These are phyloP conservation scores for Xerocomellus intermedius DNA, from an alignment of 768 basidiomycete genomes.

Conservation along the genomic window DNA sequence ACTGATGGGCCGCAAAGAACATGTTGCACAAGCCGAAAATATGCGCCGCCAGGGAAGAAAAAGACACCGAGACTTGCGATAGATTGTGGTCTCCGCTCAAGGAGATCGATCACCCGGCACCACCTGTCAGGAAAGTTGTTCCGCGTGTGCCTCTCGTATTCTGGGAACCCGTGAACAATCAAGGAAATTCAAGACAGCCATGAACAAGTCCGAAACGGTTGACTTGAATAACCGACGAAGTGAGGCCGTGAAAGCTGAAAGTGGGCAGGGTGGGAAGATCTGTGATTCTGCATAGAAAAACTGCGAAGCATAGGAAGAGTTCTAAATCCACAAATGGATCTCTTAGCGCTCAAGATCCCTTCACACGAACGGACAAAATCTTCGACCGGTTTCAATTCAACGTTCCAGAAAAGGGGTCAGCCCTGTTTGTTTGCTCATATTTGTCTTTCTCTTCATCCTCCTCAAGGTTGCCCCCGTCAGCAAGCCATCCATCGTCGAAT, in stretches of 20 bases:
- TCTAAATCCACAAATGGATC: conserved; percentile 4
- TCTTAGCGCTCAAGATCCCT: conserved; percentile 19
- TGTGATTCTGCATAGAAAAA: neutral
- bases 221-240: conserved; percentile 9
- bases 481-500: conserved; percentile 8
- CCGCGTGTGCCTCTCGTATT: neutral
- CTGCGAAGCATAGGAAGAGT: neutral
- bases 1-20: conserved; percentile 9
- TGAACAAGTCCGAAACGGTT: conserved; percentile 5
- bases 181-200: conserved; percentile 8
- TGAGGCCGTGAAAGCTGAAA: conserved; percentile 2
- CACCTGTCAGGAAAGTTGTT: conserved; percentile 12
- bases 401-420: conserved; percentile 1
- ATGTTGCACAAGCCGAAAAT: conserved; percentile 3
- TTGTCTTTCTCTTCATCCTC: conserved; percentile 8
- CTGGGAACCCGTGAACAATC: conserved; percentile 9
- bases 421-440: conserved; percentile 26
- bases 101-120: conserved; percentile 9
- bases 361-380: conserved; percentile 1
- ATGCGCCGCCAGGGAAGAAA: conserved; percentile 9
- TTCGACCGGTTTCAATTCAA: conserved; percentile 3
- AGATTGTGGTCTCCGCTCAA: conserved; percentile 4
- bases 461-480: neutral
- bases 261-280: conserved; percentile 12
- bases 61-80: conserved; percentile 9